Conservation (phyloP, 1,284 basidiomycete genomes). For the Tilletiaria anomala region DNA sequence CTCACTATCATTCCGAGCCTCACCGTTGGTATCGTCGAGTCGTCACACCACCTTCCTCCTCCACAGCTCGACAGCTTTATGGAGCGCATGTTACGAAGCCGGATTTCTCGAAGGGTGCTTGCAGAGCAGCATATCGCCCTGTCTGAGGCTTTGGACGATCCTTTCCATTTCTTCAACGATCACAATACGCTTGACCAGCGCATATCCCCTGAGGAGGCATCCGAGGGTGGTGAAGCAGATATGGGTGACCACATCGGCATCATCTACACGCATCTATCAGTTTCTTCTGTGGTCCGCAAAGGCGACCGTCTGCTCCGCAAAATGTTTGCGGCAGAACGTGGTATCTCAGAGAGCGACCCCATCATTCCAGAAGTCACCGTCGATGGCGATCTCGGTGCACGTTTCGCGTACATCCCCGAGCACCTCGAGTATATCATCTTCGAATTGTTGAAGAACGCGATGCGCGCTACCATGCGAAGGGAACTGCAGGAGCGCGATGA, state of each 20-base stretch:
- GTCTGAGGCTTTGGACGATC: conserved; percentile 47
- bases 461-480: conserved; percentile 24
- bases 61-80: conserved; percentile 73
- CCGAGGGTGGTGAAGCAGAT: conserved; percentile 3
- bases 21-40: conserved; percentile 39
- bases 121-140: conserved; percentile 78
- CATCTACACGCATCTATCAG: conserved; percentile 61
- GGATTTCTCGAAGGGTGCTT: conserved; percentile 74
- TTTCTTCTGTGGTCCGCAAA: conserved; percentile 44
- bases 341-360: conserved; percentile 33
- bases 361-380: conserved; percentile 54
- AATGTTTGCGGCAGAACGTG: conserved; percentile 48
- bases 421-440: conserved; percentile 77
- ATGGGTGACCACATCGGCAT: conserved; percentile 57
- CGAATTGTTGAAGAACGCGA: conserved; percentile 66
- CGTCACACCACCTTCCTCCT: conserved; percentile 59
- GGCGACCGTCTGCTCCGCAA: conserved; percentile 56
- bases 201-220: conserved; percentile 2
- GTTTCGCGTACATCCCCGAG: conserved; percentile 72
- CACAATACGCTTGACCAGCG: conserved; percentile 1
- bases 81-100: conserved; percentile 74
- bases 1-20: conserved; percentile 23
- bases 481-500: conserved; percentile 8
- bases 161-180: conserved; percentile 27
- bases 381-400: conserved; percentile 58